Conservation (phyloP, 2,329 filamentous ascomycete species). For the Thielaviopsis punctulata region DNA sequence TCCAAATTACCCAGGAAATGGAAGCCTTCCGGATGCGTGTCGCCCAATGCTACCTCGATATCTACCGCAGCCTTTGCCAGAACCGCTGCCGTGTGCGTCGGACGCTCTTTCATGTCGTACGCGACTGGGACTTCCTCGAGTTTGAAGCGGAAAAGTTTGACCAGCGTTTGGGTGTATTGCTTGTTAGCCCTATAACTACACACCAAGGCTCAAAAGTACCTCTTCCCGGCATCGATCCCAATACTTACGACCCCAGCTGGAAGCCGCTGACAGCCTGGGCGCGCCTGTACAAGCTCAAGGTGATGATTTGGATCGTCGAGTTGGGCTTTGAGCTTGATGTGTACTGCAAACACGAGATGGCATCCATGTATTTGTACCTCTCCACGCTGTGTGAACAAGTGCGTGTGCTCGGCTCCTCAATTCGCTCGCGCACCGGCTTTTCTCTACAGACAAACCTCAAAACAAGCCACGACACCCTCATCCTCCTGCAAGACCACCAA, state of each 20-base stretch:
- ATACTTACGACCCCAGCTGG: not conserved
- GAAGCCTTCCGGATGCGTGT: slow-evolving; percentile 47
- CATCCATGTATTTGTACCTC: slow-evolving; percentile 83
- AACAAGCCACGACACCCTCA: not conserved
- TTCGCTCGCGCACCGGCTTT: not conserved
- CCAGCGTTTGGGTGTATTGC: slow-evolving; percentile 44
- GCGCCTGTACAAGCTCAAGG: slow-evolving; percentile 74
- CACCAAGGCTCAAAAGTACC: slow-evolving; percentile 19
- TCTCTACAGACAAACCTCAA: not conserved
- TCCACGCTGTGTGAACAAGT: slow-evolving; percentile 22
- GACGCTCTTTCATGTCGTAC: slow-evolving; percentile 67
- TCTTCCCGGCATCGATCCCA: slow-evolving; percentile 35
- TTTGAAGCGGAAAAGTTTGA: slow-evolving; percentile 66
- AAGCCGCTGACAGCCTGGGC: slow-evolving; percentile 49
- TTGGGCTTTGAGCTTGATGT: slow-evolving; percentile 88
- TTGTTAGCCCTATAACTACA: slow-evolving; percentile 35
- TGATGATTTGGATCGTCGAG: slow-evolving; percentile 76
- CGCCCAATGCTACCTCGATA: slow-evolving; percentile 60
- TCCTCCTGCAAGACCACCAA: slow-evolving; percentile 7
- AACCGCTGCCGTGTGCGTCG: slow-evolving; percentile 82
- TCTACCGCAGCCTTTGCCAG: slow-evolving; percentile 71
- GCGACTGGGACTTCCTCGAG: slow-evolving; percentile 73
- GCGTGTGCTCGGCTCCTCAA: slow-evolving; percentile 11
- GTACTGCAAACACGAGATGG: slow-evolving; percentile 71
- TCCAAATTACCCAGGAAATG: slow-evolving; percentile 56